Evolutionary conservation across 2,329 filamentous ascomycete genomes (phyloP).

Genomic region (Alternaria sp.): DNA sequence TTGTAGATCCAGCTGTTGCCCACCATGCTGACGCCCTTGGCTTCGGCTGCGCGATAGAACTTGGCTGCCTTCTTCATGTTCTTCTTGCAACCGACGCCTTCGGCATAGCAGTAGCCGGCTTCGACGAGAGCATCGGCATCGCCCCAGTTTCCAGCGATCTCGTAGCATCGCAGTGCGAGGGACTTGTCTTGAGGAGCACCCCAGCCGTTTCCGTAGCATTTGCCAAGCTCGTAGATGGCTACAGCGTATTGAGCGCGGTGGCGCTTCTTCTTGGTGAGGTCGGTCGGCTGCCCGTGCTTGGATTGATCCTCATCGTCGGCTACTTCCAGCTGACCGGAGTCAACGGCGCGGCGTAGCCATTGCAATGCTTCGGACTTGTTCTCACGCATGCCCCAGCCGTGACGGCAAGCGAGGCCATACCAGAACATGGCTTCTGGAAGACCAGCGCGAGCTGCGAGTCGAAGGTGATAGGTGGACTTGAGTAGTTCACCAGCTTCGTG

Average conservation of each 20-base stretch:
- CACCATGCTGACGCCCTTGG: conserved; percentile 95
- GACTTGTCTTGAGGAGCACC: conserved; percentile 91
- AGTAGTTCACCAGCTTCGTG: conserved; percentile 87
- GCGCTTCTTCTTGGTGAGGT: conserved; percentile 75
- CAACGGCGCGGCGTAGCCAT: conserved; percentile 91
- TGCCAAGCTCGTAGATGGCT: conserved; percentile 93
- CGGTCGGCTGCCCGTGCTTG: conserved; percentile 66
- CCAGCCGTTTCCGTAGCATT: conserved; percentile 98
- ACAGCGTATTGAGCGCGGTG: conserved; percentile 92
- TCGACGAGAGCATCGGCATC: conserved; percentile 93
- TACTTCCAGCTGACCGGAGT: conserved; percentile 80
- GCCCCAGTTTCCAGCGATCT: conserved; percentile 94
- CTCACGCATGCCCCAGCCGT: conserved; percentile 96
- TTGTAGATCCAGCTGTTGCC: conserved; percentile 99
- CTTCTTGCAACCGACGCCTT: conserved; percentile 94
- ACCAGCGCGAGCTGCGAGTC: conserved; percentile 83
- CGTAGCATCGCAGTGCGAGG: conserved; percentile 89
- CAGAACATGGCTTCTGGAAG: conserved; percentile 94
- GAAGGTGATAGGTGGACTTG: conserved; percentile 94
- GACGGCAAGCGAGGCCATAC: conserved; percentile 91
- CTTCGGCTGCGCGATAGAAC: conserved; percentile 88
- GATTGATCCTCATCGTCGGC: conserved; percentile 76
- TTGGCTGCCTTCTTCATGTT: conserved; percentile 92
- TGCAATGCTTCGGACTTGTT: conserved; percentile 89
- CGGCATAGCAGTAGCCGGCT: conserved; percentile 93